Base-by-base conservation (phyloP, 148 eudicot species). In the Camellia granthamiana region DNA sequence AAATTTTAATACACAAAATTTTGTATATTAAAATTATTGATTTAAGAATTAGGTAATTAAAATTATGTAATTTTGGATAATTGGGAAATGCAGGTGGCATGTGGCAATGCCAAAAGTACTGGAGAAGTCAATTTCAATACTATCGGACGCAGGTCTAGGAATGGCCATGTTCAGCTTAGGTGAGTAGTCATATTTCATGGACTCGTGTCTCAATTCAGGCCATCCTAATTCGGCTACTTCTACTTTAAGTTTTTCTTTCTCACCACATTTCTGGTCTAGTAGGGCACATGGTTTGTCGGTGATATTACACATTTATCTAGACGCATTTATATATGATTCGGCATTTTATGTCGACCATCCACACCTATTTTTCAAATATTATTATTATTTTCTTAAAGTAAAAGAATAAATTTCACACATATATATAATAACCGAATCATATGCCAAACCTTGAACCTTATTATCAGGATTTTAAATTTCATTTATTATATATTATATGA, bases 91-190 rank as follows among this genome's bases (percentile, higher is more conserved):
- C 87, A 94, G 98, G 89, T 94, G 92, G 93, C 80, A 92, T 88
- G 93, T 94, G 88, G 72, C 71, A 19, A 92, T 94, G 98, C 98
- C 98, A 1, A 83, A 74, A 85, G 89, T 94, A 77, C 21, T 94
- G 64, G 82, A 78, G 77, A 63, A 81, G 15, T 94, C 97, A 7
- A 94, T 94, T 46, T 84, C 91, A 2, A 94, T 94, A 71, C 88
- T 94, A 41, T 94, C 98, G 1, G 93, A 94, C 86, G 98, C 97
- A 77, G 97, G 98, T 2, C 97, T 94, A 60, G 98, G 98, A 74
- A 92, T 94, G 98, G 97, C 98, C 76, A 94, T 94, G 98, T 92
- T 92, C 82, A 94, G 98, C 82, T 87, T 94, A 81, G 98, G 97
- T 90, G 49, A 54, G 42, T 51, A 19, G 74, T 51, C 63, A 60